phyloP scores from a whole-genome alignment of 2,329 filamentous ascomycete genomes.

The Xylogone sp. region DNA sequence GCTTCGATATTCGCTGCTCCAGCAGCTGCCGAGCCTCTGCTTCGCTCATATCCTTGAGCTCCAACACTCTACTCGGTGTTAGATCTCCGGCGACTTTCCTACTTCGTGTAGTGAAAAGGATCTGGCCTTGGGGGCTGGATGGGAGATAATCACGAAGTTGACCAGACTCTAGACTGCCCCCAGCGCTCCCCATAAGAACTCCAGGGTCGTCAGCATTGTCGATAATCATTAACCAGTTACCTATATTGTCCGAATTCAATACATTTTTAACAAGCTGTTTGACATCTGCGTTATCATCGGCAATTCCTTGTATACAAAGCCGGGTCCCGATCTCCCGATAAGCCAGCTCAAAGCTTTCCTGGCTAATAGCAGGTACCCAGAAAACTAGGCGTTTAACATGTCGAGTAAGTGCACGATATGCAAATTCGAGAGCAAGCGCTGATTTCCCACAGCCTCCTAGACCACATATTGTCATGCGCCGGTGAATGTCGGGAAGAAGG shows the following conservation, averaged over 20 bases:
- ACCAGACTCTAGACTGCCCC: too few species aligned
- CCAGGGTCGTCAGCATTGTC: slow-evolving; percentile 38
- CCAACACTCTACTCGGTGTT: slow-evolving; percentile 20
- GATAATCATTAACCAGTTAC: slow-evolving; percentile 36
- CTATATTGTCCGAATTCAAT: slow-evolving; percentile 10
- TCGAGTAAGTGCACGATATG: too few species aligned
- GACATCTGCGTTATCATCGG: slow-evolving; percentile 4
- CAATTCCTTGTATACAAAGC: slow-evolving; percentile 16
- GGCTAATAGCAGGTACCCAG: slow-evolving; percentile 37
- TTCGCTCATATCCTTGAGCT: slow-evolving; percentile 24
- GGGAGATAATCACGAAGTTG: slow-evolving; percentile 5
- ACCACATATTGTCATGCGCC: too few species aligned
- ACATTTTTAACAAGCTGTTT: slow-evolving; percentile 3
- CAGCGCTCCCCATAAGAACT: slow-evolving; percentile 1
- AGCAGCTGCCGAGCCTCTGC: slow-evolving; percentile 24
- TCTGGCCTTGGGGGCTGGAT: slow-evolving; percentile 1
- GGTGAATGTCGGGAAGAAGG: slow-evolving; percentile 1
- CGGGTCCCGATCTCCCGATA: slow-evolving; percentile 29
- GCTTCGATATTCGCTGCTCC: slow-evolving; percentile 15
- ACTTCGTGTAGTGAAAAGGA: slow-evolving; percentile 3
- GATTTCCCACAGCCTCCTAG: too few species aligned
- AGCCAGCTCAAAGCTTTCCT: slow-evolving; percentile 34
- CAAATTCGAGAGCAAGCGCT: too few species aligned
- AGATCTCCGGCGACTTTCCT: slow-evolving; percentile 10
- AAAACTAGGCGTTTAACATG: too few species aligned